Base-by-base conservation (phyloP, 2,329 filamentous ascomycete species). In the Cordyceps cicadae region DNA sequence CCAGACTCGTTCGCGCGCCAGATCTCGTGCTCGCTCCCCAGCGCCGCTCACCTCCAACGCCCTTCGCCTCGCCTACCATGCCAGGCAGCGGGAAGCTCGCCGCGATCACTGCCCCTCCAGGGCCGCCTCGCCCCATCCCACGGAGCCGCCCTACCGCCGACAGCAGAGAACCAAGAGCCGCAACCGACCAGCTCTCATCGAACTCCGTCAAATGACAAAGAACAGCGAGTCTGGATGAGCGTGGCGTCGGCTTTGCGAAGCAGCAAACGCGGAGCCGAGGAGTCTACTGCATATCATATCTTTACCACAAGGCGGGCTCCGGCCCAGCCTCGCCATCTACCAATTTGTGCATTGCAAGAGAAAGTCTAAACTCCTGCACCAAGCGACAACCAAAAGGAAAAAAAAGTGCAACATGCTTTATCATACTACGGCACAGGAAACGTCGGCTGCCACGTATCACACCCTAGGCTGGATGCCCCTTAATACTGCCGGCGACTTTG, bases 71-170 rank as follows among this genome's bases (percentile, higher is more conserved):
- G 71, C 59, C 19, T 52, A 78, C 17, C 72, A 74, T 60, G 73
- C 75, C 46, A 69, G 75, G 14, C 71, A 78, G 15, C 69, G 75
- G 5, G 71, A 74, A 34, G 70, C 70, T 39, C 74, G 76, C 46
- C 75, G 78, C 21, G 77, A 77, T 64, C 77, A 79, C 63, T 77
- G 75, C 62, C 75, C 75, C 12, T 77, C 75, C 14, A 69, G 75
- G 21, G 71, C 71, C 19, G 64, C 70, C 1, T 74, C 74, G 6
- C 72, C 73, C 3, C 66, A 70, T 29, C 50, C 58, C 19, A 70
- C 69, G n/a, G 68, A 71, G 64, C 67, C 65, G 63, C 67, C 65
- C 17, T 65, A 68, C 48, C 70, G 72, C 24, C 72, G 73, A 52
- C 71, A 72, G n/a, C 72, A 74, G 62, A 67, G 74, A 56, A 74